Evolutionary conservation across 2,329 filamentous ascomycete species (phyloP), one percentile per base, ranked within the genome.

Genomic region (Fusarium gaditjirri): DNA sequence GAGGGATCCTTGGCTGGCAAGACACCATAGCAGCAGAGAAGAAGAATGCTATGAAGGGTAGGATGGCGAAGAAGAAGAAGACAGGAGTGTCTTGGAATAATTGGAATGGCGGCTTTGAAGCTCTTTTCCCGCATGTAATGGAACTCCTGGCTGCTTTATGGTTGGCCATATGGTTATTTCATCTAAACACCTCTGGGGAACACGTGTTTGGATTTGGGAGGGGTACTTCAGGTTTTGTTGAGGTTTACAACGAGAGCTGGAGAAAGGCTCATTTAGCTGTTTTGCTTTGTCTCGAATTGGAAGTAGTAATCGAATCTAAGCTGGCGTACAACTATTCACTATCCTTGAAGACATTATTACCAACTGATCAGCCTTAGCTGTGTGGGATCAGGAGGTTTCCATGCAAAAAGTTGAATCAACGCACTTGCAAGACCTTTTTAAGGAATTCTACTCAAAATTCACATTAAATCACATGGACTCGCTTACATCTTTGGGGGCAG

Each of bases 181-280:
- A 17, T 29, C 14, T 47, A 7, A 31, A 5, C 10, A 19, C 13
- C 10, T 47, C 44, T 47, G 9, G 19, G 4, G 21, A 47, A 16
- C 27, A 47, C n/a, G 21, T 47, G 3, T 8, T 11, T 31, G 27
- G 27, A 13, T 47, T 47, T n/a, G 10, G 8, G 14, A 31, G 3
- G 19, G 27, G 17, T 1, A n/a, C 27, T 7, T 8, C 14, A 12
- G 17, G 27, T 5, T 29, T 16, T 47, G 27, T 29, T 6, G 13
- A 47, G 5, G 19, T 31, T 16, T 12, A 8, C 10, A 31, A n/a
- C 27, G 6, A 13, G 14, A 47, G 44, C 21, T 47, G 10, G 7
- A 29, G 10, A 8, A 16, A n/a, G 13, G 14, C 3, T 9, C 8
- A n/a, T 5, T 47, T 10, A 47, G 13, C 9, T 31, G 0, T 3